Percentiles rank a stretch among this genome's conserved stretches.
Conservation (phyloP, 352 stramenopile species). For the Phytophthora aleatoria region DNA sequence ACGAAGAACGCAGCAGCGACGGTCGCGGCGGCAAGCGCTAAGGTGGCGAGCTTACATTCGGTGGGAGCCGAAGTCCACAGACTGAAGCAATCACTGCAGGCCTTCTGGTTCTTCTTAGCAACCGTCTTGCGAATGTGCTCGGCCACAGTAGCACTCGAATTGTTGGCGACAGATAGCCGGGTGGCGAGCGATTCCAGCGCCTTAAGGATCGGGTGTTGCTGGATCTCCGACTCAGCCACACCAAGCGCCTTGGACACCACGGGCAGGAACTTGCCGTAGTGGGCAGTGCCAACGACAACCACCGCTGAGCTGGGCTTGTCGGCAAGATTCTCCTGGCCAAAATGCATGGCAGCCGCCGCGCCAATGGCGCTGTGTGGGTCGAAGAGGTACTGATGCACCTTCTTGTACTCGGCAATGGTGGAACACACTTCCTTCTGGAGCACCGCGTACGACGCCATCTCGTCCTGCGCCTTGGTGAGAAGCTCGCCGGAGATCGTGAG, state of each 20-base stretch:
- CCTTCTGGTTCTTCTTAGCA: slow-evolving; percentile 32
- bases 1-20: slow-evolving; percentile 44
- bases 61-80: slow-evolving; percentile 22
- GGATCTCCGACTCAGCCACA: slow-evolving; percentile 60
- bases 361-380: slow-evolving; percentile 97
- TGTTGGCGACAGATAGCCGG: slow-evolving; percentile 62
- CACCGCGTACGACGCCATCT: slow-evolving; percentile 95
- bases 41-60: slow-evolving; percentile 36
- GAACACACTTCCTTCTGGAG: slow-evolving; percentile 86
- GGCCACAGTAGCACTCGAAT: slow-evolving; percentile 64
- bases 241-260: slow-evolving; percentile 91
- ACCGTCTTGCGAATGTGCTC: slow-evolving; percentile 58
- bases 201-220: slow-evolving; percentile 82
- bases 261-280: slow-evolving; percentile 98
- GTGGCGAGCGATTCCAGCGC: slow-evolving; percentile 73
- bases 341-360: slow-evolving; percentile 89
- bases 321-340: slow-evolving; percentile 65
- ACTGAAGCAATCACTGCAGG: slow-evolving; percentile 16
- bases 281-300: slow-evolving; percentile 96
- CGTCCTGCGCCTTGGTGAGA: slow-evolving; percentile 87
- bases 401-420: slow-evolving; percentile 93
- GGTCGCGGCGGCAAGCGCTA: slow-evolving; percentile 43
- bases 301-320: slow-evolving; percentile 68
- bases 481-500: slow-evolving; percentile 93
- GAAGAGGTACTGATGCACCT: slow-evolving; percentile 94